A percentile compares a stretch with the other conserved stretches of the same genome.
Conservation (phyloP, 371 early-diverging fungal species). For the Apophysomyces variabilis region DNA sequence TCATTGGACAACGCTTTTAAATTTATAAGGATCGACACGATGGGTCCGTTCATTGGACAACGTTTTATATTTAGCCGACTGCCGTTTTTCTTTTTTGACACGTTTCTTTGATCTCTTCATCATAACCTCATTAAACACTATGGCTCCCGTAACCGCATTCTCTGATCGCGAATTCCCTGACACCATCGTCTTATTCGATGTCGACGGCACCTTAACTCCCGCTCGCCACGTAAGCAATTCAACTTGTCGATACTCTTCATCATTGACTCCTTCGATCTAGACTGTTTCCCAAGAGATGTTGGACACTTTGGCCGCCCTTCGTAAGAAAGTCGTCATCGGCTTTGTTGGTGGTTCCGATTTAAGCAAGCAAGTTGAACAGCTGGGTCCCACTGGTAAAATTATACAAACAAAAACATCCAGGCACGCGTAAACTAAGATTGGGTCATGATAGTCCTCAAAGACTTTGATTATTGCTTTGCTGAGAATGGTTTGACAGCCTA, state of each 20-base stretch:
- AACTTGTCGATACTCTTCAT: neutral
- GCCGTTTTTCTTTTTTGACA: neutral
- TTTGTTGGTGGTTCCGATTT: constrained; percentile 99
- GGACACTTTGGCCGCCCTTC: constrained; percentile 78
- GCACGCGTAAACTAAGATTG: neutral
- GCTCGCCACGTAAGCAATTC: constrained; percentile 76
- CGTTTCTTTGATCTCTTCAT: neutral
- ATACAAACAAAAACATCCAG: neutral
- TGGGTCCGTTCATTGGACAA: neutral
- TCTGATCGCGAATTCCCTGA: constrained; percentile 75
- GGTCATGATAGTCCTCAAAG: constrained; percentile 56
- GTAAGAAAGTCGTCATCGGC: constrained; percentile 93
- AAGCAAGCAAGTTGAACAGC: constrained; percentile 97
- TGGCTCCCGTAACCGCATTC: constrained; percentile 36
- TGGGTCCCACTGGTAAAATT: constrained; percentile 80
- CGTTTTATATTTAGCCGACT: too few species aligned
- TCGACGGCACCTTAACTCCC: constrained; percentile 99
- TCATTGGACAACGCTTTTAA: neutral
- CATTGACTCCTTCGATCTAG: constrained; percentile 31
- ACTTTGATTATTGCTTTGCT: constrained; percentile 98
- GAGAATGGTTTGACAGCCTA: constrained; percentile 99
- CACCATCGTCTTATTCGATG: constrained; percentile 97
- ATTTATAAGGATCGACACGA: constrained; percentile 2
- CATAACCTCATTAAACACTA: constrained; percentile 13
- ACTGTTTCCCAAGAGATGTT: constrained; percentile 80